A percentile compares a stretch with the other conserved stretches of the same genome.
Conservation (phyloP, 129 eudicot species). For the Arctium lappa region DNA sequence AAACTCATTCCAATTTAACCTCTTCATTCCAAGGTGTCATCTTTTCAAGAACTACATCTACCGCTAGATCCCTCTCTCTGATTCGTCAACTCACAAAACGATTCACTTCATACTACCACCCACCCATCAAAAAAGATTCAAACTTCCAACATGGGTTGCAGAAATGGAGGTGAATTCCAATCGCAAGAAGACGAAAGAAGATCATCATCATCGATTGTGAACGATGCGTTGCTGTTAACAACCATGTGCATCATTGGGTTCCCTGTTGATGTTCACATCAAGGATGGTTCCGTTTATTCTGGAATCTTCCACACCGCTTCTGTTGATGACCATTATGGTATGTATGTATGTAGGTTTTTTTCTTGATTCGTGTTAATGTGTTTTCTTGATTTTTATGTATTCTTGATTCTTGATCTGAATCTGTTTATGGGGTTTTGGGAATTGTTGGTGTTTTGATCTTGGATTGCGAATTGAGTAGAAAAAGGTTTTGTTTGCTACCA, state of each 20-base stretch:
- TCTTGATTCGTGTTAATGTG: neutral
- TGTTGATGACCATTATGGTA: constrained; percentile 59
- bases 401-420: neutral
- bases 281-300: constrained; percentile 67
- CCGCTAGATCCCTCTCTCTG: constrained; percentile 20
- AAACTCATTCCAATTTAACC: neutral
- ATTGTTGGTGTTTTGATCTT: neutral
- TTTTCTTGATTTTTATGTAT: neutral
- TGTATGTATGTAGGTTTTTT: neutral
- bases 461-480: neutral
- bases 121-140: neutral
- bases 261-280: constrained; percentile 75
- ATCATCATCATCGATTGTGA: constrained; percentile 20
- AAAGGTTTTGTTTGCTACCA: neutral
- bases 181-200: constrained; percentile 23
- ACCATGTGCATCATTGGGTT: constrained; percentile 82
- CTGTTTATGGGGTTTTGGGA: neutral
- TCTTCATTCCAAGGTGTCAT: neutral
- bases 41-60: neutral
- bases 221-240: constrained; percentile 64
- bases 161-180: constrained; percentile 28
- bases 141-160: constrained; percentile 40
- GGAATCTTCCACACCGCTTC: constrained; percentile 77
- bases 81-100: constrained; percentile 9
- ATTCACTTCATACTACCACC: constrained; percentile 6